A percentile compares a stretch with the other conserved stretches of the same genome.
Evolutionary conservation across 306 rosid genomes (phyloP).

Genomic region (Albizia julibrissin): DNA sequence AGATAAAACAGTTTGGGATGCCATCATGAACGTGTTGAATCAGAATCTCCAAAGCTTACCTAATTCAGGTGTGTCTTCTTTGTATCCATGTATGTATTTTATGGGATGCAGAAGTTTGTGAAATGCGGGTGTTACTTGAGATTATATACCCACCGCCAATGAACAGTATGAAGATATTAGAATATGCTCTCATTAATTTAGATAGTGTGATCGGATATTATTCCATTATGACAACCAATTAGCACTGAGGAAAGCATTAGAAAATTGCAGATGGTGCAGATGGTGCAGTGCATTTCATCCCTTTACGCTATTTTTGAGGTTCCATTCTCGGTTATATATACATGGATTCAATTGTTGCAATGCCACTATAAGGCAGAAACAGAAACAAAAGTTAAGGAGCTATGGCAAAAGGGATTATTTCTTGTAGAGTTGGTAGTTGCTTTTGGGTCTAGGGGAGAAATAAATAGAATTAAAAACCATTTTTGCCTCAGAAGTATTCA

Average conservation of each 20-base stretch:
- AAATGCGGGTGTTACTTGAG: background rate
- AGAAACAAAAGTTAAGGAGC: background rate
- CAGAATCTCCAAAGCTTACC: conserved; percentile 47
- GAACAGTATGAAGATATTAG: no score
- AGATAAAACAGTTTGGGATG: conserved; percentile 72
- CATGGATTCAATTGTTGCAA: background rate
- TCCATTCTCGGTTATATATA: background rate
- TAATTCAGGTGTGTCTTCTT: conserved; percentile 46
- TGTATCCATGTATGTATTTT: background rate
- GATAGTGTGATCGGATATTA: no score
- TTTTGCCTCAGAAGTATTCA: no score
- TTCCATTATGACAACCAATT: background rate
- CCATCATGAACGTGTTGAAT: conserved; percentile 51
- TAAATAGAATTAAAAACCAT: no score
- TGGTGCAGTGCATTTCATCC: background rate
- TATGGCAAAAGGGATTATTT: background rate
- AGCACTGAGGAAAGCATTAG: background rate
- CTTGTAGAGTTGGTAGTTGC: background rate
- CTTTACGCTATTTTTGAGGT: background rate
- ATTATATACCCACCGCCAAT: background rate
- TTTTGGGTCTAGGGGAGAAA: no score
- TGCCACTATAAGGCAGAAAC: background rate
- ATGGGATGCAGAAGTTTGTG: background rate
- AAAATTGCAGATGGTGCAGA: background rate
- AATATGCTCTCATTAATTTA: no score